Percentiles rank a stretch among this genome's conserved stretches.
Evolutionary conservation across 2,329 filamentous ascomycete species (phyloP).

Genomic region (Plenodomus biglobosus): DNA sequence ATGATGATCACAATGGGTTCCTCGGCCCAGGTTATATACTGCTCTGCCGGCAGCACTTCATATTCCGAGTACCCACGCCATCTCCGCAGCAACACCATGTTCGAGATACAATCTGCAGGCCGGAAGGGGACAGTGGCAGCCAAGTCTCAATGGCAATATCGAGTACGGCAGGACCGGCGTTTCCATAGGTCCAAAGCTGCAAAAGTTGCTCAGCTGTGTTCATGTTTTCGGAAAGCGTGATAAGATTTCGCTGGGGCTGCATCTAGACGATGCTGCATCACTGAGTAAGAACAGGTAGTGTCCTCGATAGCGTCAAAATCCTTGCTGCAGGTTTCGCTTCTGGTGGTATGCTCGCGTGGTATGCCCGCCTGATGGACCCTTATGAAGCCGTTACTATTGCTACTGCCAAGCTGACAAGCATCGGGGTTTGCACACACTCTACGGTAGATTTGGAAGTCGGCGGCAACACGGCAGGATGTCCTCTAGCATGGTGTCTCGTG

Average conservation of each 20-base stretch:
- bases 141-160: conserved; percentile 38
- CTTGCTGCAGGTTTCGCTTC: conserved; percentile 10
- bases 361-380: conserved; percentile 7
- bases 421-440: conserved; percentile 13
- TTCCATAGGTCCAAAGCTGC: conserved; percentile 29
- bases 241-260: conserved; percentile 3
- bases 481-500: conserved; percentile 4
- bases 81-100: conserved; percentile 16
- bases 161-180: conserved; percentile 37
- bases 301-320: conserved; percentile 13
- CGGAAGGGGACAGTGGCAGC: conserved; percentile 27
- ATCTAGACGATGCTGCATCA: conserved; percentile 13
- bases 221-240: conserved; percentile 22
- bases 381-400: conserved; percentile 20
- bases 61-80: conserved; percentile 9
- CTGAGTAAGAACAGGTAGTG: conserved; percentile 19
- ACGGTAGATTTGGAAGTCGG: conserved; percentile 9
- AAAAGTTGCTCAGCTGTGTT: conserved; percentile 32
- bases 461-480: conserved; percentile 10
- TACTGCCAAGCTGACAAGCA: conserved; percentile 11
- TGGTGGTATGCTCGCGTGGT: conserved; percentile 10
- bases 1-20: conserved; percentile 36
- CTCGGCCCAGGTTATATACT: conserved; percentile 38
- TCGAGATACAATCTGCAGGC: conserved; percentile 16
- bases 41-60: conserved; percentile 18